Evolutionary conservation across 495 filamentous ascomycete genomes (phyloP), one percentile per base, ranked within the genome.

Genomic region (Aspergillus avenaceus): DNA sequence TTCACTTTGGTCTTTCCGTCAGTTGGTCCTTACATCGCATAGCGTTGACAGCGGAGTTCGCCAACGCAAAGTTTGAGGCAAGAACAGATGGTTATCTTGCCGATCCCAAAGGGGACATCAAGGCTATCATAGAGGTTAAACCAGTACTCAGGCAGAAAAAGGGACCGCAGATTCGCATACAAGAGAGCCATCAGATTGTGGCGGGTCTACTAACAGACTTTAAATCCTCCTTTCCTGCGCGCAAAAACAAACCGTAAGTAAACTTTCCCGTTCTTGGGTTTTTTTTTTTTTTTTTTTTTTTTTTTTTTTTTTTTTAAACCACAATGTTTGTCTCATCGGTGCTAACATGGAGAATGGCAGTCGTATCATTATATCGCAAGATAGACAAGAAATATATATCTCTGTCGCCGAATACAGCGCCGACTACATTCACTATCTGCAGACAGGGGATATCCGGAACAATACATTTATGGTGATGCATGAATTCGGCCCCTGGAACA

Each of bases 341-440:
- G n/a, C n/a, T n/a, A n/a, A n/a, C n/a, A n/a, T n/a, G n/a, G n/a
- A 11, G 3, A 26, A 25, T 11, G 8, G 14, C 37, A 56, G 57
- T 25, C 50, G 58, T 12, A 6, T 50, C 29, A 27, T 37, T 34
- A 9, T 61, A 0, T 57, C 50, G 2, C 58, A 61, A 44, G 51
- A 57, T 41, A 31, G 50, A 2, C 50, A 54, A 3, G 54, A 61
- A 14, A 50, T 61, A 1, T 52, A 43, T 16, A 26, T 61, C 9
- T 45, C 24, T 2, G 23, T 54, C 25, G 58, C 54, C 4, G 25
- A 47, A 16, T 61, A 52, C 29, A 31, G 51, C 18, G 38, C 34
- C 28, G 29, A 53, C 11, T 60, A 55, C 32, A 22, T 56, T 5
- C 25, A 8, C 0, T 60, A 57, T 41, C 47, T 60, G 4, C 11